Percentiles rank a stretch among this genome's conserved stretches.
Evolutionary conservation across 2,329 filamentous ascomycete genomes (phyloP).

Genomic region (Ceratocystis albifundus): DNA sequence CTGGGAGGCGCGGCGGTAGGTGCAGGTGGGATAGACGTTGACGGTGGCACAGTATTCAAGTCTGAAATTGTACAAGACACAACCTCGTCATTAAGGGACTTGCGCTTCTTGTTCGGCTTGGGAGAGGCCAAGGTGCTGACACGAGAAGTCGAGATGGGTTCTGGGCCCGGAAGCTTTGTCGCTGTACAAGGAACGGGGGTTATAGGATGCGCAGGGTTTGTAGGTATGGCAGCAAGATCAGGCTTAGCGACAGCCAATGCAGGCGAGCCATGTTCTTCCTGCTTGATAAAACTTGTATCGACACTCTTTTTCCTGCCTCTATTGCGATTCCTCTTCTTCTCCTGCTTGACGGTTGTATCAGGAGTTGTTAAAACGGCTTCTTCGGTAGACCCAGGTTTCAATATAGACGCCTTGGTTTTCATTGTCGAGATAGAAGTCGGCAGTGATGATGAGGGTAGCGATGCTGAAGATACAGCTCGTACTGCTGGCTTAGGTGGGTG

Average conservation of each 20-base stretch:
- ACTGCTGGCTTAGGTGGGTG: neutral
- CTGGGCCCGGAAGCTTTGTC: neutral
- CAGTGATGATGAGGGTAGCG: neutral
- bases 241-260: neutral
- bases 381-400: neutral
- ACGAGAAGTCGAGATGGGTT: neutral
- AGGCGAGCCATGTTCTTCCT: neutral
- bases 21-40: neutral
- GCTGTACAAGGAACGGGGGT: neutral
- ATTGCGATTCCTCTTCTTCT: neutral
- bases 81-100: neutral
- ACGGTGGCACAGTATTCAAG: neutral
- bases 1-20: neutral
- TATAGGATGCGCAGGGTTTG: neutral
- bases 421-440: neutral
- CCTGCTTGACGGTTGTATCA: neutral
- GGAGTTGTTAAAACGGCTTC: neutral
- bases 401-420: neutral
- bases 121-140: neutral
- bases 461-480: neutral
- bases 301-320: neutral
- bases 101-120: constrained; percentile 5
- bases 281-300: neutral
- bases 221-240: neutral
- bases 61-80: neutral